Percentiles rank a stretch among this genome's conserved stretches.
These are phyloP conservation scores for Penicillium alfredii DNA, from an alignment of 495 filamentous ascomycete genomes.

Conservation along the genomic window DNA sequence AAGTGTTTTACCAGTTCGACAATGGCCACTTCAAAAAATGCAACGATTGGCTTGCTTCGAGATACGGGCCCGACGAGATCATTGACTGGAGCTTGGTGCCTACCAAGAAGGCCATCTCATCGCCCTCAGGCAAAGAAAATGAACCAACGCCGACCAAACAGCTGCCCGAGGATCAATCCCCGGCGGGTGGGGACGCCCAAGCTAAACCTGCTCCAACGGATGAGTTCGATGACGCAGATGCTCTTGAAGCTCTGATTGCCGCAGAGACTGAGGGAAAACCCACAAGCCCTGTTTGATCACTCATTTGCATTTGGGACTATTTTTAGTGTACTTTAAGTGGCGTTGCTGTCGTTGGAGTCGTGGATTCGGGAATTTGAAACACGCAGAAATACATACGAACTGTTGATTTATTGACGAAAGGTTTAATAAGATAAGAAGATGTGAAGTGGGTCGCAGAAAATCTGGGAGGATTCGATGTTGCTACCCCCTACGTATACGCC, in stretches of 20 bases:
- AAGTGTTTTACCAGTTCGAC: conserved; percentile 54
- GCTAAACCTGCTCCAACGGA: conserved; percentile 2
- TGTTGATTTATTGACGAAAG: no score
- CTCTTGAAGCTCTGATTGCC: conserved; percentile 35
- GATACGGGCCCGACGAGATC: conserved; percentile 70
- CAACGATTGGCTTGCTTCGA: conserved; percentile 76
- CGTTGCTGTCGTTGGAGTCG: no score
- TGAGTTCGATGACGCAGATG: conserved; percentile 39
- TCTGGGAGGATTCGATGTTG: no score
- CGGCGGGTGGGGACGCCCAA: conserved; percentile 7
- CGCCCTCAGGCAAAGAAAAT: conserved; percentile 19
- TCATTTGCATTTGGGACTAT: no score
- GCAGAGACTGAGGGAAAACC: conserved; percentile 19
- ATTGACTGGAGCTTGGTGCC: conserved; percentile 80
- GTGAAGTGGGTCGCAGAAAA: no score
- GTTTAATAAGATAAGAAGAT: no score
- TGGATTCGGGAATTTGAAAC: no score
- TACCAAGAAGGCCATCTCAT: conserved; percentile 13
- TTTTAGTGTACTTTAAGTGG: no score
- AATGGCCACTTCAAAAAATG: conserved; percentile 83
- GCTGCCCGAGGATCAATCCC: conserved; percentile 1
- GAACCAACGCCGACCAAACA: conserved; percentile 7
- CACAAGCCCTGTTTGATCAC: no score
- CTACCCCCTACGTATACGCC: no score
- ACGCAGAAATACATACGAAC: no score